These are phyloP conservation scores for Filobasidium floriforme DNA, from an alignment of 768 basidiomycete genomes.

Conservation along the genomic window DNA sequence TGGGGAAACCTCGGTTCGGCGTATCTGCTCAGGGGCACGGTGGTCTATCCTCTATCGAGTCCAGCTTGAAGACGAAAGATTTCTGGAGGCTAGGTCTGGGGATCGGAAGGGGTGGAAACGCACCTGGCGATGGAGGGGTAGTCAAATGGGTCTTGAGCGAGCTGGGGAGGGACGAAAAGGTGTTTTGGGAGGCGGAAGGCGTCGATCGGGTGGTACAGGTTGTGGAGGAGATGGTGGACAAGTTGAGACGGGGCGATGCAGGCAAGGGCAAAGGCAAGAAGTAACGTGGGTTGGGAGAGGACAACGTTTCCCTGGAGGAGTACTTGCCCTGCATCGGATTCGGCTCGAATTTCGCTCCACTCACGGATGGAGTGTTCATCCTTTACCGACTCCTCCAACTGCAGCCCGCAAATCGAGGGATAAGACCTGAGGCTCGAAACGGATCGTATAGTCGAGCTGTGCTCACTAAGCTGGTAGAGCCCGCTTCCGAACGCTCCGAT, in stretches of 20 bases:
- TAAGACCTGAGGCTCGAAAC: too few species aligned
- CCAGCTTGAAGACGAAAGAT: slow-evolving; percentile 11
- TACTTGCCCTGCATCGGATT: too few species aligned
- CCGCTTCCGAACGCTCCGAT: too few species aligned
- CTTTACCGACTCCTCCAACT: too few species aligned
- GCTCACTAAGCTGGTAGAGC: too few species aligned
- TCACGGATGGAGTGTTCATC: too few species aligned
- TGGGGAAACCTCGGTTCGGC: slow-evolving; percentile 7
- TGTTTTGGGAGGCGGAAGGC: slow-evolving; percentile 25
- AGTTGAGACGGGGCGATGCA: background rate
- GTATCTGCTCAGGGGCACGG: slow-evolving; percentile 23
- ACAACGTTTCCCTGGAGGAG: too few species aligned
- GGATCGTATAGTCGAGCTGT: too few species aligned
- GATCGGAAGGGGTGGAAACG: slow-evolving; percentile 19
- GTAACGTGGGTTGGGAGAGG: too few species aligned
- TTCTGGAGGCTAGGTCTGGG: slow-evolving; percentile 24
- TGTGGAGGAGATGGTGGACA: slow-evolving; percentile 10
- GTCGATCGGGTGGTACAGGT: slow-evolving; percentile 7
- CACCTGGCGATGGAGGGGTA: slow-evolving; percentile 11
- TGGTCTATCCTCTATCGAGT: slow-evolving; percentile 24
- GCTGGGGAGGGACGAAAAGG: slow-evolving; percentile 18
- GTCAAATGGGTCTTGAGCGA: slow-evolving; percentile 23
- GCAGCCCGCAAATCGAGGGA: too few species aligned
- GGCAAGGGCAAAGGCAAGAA: too few species aligned
- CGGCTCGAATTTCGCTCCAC: too few species aligned